Base-by-base conservation (phyloP, 2,329 filamentous ascomycete species). In the Fusarium luffae region DNA sequence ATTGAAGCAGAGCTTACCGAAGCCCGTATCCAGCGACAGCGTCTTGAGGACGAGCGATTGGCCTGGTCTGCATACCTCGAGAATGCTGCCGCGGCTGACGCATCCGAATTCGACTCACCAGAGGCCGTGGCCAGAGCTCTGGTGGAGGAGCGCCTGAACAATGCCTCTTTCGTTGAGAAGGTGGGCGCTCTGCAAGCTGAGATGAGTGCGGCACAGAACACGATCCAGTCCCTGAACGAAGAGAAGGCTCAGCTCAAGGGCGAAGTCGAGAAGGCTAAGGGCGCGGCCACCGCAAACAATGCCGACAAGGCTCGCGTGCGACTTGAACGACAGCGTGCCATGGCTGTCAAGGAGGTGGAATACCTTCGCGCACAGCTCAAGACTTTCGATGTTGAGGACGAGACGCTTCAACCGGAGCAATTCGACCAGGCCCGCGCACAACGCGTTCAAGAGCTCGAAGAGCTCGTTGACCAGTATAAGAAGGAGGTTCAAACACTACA, bases 301-400 rank as follows among this genome's bases (percentile, higher is more conserved):
- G 83, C 84, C 18, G 92, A 93, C 74, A 92, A 94, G 80, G 86
- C 88, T 2, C 90, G 89, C 44, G 83, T 92, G 55, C 88, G 96
- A 32, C 82, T 98, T 0, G 95, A 99, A 74, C 87, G 96, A 62
- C 95, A 98, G 77, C 92, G 93, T 61, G 88, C 87, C 1, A 86
- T 99, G 10, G 93, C 94, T 0, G 86, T 93, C 25, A 98, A 98
- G 77, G 97, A 99, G 78, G 93, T 96, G 1, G 94, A 98, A 72
- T 97, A 97, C 77, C 86, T 99, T 9, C 92, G 96, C 23, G 95
- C 93, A 1, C 96, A 99, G 79, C 86, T 98, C 57, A 94, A 94
- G 80, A 91, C 92, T 0, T 92, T 97, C 64, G 93, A 98, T 75
- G 88, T 89, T 1, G 96, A 99, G 79, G 94, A 98, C 74, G 88